Evolutionary conservation across 73 alveolate species (phyloP).

Genomic region (Breviolum minutum): DNA sequence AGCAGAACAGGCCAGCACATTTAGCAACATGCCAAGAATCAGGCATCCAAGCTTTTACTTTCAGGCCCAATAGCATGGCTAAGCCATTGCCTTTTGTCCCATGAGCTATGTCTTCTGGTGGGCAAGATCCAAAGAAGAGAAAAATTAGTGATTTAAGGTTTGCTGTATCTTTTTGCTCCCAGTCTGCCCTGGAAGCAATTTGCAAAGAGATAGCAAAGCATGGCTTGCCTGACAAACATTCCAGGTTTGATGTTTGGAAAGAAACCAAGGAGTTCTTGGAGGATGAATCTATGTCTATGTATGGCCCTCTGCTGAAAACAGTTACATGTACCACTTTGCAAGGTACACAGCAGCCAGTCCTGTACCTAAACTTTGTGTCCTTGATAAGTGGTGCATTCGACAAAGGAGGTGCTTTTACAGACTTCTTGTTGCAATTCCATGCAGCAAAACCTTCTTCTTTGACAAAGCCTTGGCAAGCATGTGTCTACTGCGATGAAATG

Average conservation of each 20-base stretch:
- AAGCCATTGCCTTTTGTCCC: not conserved
- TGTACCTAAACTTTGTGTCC: constrained; percentile 21
- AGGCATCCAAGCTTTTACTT: no score
- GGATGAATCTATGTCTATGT: not conserved
- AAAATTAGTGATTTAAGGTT: constrained; percentile 1
- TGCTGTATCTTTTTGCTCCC: not conserved
- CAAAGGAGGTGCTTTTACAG: constrained; percentile 16
- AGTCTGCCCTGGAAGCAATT: constrained; percentile 21
- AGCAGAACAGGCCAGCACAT: not conserved
- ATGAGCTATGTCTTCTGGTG: not conserved
- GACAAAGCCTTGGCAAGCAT: not conserved
- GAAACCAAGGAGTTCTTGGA: constrained; percentile 10
- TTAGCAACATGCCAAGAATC: no score
- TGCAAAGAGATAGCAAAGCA: constrained; percentile 2
- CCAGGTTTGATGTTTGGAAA: constrained; percentile 25
- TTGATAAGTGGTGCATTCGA: constrained; percentile 13
- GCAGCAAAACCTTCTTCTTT: not conserved
- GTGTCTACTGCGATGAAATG: not conserved
- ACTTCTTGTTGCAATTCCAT: not conserved
- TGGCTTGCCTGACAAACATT: constrained; percentile 39
- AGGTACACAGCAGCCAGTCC: not conserved
- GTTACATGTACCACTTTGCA: not conserved
- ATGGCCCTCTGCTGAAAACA: constrained; percentile 17
- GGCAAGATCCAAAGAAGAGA: not conserved
- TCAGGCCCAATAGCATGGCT: not conserved